Conservation (phyloP, 169 alveolate genomes). For the Babesia caballi region DNA sequence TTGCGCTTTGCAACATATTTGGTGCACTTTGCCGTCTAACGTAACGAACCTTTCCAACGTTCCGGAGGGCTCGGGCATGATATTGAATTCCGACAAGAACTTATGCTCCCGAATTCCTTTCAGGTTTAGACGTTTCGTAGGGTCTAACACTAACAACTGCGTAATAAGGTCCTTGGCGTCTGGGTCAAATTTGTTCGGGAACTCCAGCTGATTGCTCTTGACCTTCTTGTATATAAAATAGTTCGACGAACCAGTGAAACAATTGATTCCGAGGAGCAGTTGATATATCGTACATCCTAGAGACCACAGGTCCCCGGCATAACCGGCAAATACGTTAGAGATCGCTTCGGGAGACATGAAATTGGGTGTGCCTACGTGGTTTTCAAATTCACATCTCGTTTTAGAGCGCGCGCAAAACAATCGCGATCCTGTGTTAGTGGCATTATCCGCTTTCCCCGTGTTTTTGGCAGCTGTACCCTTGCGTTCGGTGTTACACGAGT, state of each 20-base stretch:
- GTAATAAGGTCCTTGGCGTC: conserved; percentile 73
- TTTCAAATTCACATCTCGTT: conserved; percentile 72
- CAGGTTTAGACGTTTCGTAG: conserved; percentile 68
- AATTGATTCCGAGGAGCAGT: conserved; percentile 79
- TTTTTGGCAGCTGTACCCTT: background rate
- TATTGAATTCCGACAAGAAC: background rate
- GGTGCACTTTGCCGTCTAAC: background rate
- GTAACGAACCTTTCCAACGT: background rate
- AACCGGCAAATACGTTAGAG: conserved; percentile 80
- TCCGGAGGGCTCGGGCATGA: background rate
- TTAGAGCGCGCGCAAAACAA: conserved; percentile 12
- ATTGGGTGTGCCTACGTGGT: conserved; percentile 90
- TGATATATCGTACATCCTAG: conserved; percentile 89
- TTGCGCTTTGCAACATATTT: background rate
- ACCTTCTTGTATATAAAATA: conserved; percentile 72
- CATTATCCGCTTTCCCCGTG: background rate
- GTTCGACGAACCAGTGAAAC: conserved; percentile 74
- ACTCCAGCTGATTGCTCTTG: conserved; percentile 32
- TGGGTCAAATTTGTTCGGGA: conserved; percentile 59
- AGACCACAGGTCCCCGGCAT: conserved; percentile 87
- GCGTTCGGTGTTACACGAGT: background rate
- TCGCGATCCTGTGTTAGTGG: conserved; percentile 4
- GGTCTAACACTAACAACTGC: conserved; percentile 56
- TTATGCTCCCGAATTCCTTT: conserved; percentile 50
- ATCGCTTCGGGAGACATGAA: conserved; percentile 93